Base-by-base conservation (phyloP, 2,329 filamentous ascomycete genomes). In the Fusarium algeriense region DNA sequence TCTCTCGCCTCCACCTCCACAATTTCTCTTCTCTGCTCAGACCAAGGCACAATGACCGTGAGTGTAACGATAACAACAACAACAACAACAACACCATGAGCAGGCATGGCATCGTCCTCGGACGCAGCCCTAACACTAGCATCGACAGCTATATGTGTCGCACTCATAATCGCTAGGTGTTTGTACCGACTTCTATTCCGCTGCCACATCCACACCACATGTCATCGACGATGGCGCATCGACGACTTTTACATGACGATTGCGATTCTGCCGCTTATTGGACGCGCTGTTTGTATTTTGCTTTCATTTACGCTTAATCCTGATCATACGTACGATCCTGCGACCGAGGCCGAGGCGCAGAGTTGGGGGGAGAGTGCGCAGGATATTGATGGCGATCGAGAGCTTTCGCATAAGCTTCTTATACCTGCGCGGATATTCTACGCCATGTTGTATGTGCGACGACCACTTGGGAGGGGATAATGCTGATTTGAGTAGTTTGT, bases 191-290 rank as follows among this genome's bases (percentile, higher is more conserved):
- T 77, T 12, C 20, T 79, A 4, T 74, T 64, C 54, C 76, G 75
- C 20, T 79, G 78, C 60, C 67, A 69, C 23, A 59, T 72, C 13
- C 78, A 79, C 65, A 52, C 46, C 14, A 71, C 73, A 28, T 79
- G 78, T 62, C 78, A 79, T 53, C 76, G 78, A 2, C 73, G 54
- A 20, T 79, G 78, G 78, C 78, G 76, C 64, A 69, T 70, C 67
- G 78, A 79, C 64, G 78, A 79, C 50, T 73, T 76, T 35, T 79
- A 78, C 71, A 79, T 79, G 76, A 77, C 76, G 19, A 67, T 79
- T 11, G 77, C 78, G 7, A 69, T 79, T 9, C 45, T 79, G 1
- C 78, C 78, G 17, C 76, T 79, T 20, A 58, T 77, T 61, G 77
- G 64, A 7, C 77, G 78, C 23, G 74, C 76, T 1, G 15, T 66